Evolutionary conservation across 78 protist species (phyloP).

Genomic region (Monosiga brevicollis): DNA sequence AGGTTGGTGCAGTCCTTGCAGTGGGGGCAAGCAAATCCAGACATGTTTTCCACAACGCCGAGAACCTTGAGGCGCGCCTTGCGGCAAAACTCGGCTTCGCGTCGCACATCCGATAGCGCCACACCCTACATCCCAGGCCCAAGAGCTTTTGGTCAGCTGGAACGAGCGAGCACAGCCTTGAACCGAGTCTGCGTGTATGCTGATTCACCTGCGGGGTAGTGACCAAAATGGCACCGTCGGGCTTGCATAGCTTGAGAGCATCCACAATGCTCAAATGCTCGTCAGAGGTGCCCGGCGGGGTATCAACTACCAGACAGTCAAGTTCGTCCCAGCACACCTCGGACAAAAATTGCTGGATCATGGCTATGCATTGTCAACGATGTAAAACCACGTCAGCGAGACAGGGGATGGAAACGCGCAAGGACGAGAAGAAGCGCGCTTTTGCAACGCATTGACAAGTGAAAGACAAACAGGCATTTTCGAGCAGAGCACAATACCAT

Average conservation of each 20-base stretch:
- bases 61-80: conserved; percentile 67
- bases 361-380: conserved; percentile 32
- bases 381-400: background rate
- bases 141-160: background rate
- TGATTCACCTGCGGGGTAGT: conserved; percentile 90
- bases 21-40: conserved; percentile 93
- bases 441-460: no score
- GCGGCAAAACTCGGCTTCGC: conserved; percentile 89
- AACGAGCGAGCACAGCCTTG: background rate
- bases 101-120: conserved; percentile 81
- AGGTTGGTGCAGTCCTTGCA: conserved; percentile 43
- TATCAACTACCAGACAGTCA: conserved; percentile 92
- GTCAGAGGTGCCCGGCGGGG: conserved; percentile 97
- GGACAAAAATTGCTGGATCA: conserved; percentile 91
- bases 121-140: conserved; percentile 61
- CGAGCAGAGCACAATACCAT: no score
- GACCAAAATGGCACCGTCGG: conserved; percentile 88
- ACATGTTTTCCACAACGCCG: conserved; percentile 99
- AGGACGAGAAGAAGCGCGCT: no score
- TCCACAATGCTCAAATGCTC: conserved; percentile 92
- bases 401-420: background rate
- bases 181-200: background rate
- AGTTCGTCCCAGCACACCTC: conserved; percentile 95
- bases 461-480: no score
- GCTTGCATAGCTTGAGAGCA: conserved; percentile 16